phyloP scores from a whole-genome alignment of 352 stramenopile species.

The Phytophthora tentaculata region DNA sequence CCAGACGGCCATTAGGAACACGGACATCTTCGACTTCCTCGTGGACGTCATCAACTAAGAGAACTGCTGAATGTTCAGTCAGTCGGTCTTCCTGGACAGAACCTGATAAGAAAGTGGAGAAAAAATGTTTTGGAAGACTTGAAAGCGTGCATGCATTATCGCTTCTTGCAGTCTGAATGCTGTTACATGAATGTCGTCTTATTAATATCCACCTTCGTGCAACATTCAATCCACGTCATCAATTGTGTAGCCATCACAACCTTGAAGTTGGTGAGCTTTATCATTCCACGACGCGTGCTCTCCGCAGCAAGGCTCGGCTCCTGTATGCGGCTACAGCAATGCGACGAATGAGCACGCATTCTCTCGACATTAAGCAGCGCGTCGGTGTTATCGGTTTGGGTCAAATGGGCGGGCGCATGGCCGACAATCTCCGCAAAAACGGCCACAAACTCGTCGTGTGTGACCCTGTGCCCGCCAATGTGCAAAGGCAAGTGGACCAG shows the following conservation, averaged over 20 bases:
- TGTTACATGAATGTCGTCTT: conserved; percentile 3
- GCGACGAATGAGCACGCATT: neutral
- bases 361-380: neutral
- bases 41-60: conserved; percentile 94
- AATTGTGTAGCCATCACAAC: conserved; percentile 1
- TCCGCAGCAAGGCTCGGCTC: neutral
- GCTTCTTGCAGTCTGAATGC: too few relatives aligned
- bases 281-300: neutral
- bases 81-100: conserved; percentile 9
- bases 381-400: conserved; percentile 94
- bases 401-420: conserved; percentile 96
- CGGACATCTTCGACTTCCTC: conserved; percentile 99
- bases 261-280: neutral
- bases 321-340: neutral
- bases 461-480: conserved; percentile 66
- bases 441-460: conserved; percentile 84
- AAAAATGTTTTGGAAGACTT: neutral
- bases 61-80: neutral
- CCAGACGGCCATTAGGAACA: conserved; percentile 97
- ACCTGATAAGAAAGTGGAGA: conserved; percentile 10
- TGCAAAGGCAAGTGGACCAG: conserved; percentile 59
- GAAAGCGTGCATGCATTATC: too few relatives aligned
- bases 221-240: conserved; percentile 10
- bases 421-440: conserved; percentile 89
- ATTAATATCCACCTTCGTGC: neutral